Evolutionary conservation across 2,329 filamentous ascomycete species (phyloP).

Genomic region (Fusarium torulosum): DNA sequence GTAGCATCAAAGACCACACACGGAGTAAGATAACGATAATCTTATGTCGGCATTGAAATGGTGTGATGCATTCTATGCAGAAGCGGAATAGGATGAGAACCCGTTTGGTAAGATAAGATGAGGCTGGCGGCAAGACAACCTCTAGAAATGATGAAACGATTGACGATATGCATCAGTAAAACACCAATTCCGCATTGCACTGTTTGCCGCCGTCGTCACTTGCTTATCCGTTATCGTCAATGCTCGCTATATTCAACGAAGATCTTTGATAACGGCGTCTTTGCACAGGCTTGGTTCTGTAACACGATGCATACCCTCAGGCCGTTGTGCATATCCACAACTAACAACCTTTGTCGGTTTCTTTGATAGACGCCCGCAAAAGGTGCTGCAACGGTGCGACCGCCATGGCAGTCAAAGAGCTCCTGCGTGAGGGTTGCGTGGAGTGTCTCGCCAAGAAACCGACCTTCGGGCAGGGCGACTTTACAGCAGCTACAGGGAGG

Average conservation of each 20-base stretch:
- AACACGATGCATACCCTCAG: constrained; percentile 17
- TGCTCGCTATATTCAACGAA: constrained; percentile 4
- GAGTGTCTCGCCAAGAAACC: constrained; percentile 33
- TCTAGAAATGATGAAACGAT: constrained; percentile 27
- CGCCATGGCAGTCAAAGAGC: constrained; percentile 34
- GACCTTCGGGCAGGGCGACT: constrained; percentile 33
- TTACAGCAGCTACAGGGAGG: constrained; percentile 16
- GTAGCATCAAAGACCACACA: constrained; percentile 19
- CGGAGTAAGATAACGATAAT: constrained; percentile 6
- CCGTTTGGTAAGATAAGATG: constrained; percentile 25
- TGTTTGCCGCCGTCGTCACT: constrained; percentile 41
- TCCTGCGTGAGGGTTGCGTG: constrained; percentile 44
- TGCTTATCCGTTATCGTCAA: constrained; percentile 25
- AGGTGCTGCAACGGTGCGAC: constrained; percentile 8
- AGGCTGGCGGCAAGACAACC: constrained; percentile 31
- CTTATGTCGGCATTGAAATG: constrained; percentile 21
- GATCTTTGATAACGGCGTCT: constrained; percentile 20
- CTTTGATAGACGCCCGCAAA: constrained; percentile 29
- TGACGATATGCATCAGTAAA: background rate
- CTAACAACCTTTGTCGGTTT: constrained; percentile 2
- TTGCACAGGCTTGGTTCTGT: constrained; percentile 4
- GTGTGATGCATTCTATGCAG: constrained; percentile 24
- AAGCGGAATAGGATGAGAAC: constrained; percentile 13
- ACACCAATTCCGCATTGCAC: background rate
- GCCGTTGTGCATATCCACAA: constrained; percentile 6